Evolutionary conservation across 768 basidiomycete genomes (phyloP).

Genomic region (Sporobolomyces phaffii): DNA sequence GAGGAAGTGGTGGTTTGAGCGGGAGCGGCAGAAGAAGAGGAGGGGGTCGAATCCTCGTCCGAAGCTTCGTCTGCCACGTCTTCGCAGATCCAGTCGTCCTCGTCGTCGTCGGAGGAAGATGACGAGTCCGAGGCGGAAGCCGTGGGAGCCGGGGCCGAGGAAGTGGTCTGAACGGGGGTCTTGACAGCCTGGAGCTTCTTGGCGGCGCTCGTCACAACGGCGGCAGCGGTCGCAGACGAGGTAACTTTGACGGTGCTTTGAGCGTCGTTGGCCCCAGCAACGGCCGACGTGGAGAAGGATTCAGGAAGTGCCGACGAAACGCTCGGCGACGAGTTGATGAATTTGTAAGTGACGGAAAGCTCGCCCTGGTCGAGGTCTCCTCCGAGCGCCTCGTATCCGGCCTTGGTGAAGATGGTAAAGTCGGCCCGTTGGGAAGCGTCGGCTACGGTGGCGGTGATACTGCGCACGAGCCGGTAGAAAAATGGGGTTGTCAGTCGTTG

Average conservation of each 20-base stretch:
- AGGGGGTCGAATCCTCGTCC: not conserved
- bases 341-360: slow-evolving; percentile 15
- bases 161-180: not conserved
- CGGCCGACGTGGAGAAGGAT: slow-evolving; percentile 6
- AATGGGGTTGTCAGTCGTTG: not conserved
- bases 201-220: slow-evolving; percentile 4
- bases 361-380: slow-evolving; percentile 27
- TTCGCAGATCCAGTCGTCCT: slow-evolving; percentile 31
- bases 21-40: not conserved
- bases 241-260: slow-evolving; percentile 10
- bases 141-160: not conserved
- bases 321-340: slow-evolving; percentile 8
- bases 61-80: slow-evolving; percentile 5
- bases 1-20: not conserved
- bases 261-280: not conserved
- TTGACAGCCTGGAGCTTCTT: not conserved
- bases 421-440: slow-evolving; percentile 17
- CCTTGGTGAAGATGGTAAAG: slow-evolving; percentile 15
- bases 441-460: slow-evolving; percentile 14
- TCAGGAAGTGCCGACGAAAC: slow-evolving; percentile 1
- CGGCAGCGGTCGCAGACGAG: not conserved
- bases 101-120: not conserved
- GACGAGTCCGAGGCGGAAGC: slow-evolving; percentile 3
- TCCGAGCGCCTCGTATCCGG: slow-evolving; percentile 17
- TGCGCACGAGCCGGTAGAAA: not conserved